Evolutionary conservation across 345 rosid genomes (phyloP).

Genomic region (Dipteronia sinensis): DNA sequence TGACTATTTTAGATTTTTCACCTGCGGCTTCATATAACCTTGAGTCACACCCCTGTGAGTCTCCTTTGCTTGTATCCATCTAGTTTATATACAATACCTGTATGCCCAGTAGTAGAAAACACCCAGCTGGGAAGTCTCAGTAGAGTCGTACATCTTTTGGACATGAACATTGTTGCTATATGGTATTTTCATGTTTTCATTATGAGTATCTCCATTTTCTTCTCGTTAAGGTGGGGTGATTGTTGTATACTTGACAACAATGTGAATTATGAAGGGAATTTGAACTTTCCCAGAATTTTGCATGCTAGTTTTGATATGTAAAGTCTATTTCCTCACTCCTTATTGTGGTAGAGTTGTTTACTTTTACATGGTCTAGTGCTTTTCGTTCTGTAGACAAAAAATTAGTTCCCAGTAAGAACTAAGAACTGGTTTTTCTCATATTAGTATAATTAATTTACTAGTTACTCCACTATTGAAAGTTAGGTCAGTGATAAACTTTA

Average conservation of each 20-base stretch:
- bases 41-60: slow-evolving; percentile 8
- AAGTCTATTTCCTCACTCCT: neutral
- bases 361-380: neutral
- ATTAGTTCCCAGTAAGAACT: neutral
- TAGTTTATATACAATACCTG: slow-evolving; percentile 6
- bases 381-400: neutral
- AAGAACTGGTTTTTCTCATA: neutral
- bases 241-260: slow-evolving; percentile 32
- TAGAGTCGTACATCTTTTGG: slow-evolving; percentile 18
- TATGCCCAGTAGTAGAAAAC: slow-evolving; percentile 25
- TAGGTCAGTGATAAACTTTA: neutral
- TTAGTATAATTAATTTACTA: neutral
- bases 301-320: slow-evolving; percentile 4
- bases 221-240: slow-evolving; percentile 21
- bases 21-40: neutral
- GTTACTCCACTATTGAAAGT: neutral
- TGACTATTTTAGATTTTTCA: no score
- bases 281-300: slow-evolving; percentile 2
- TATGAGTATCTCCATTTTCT: slow-evolving; percentile 21
- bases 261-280: slow-evolving; percentile 14
- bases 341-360: neutral
- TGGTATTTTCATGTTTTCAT: slow-evolving; percentile 26
- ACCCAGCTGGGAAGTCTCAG: slow-evolving; percentile 29
- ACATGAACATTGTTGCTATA: slow-evolving; percentile 27
- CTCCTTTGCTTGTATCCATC: slow-evolving; percentile 35